Base-by-base conservation (phyloP, 805 yeast genomes). In the Sungouiozyma ichnusensis region DNA sequence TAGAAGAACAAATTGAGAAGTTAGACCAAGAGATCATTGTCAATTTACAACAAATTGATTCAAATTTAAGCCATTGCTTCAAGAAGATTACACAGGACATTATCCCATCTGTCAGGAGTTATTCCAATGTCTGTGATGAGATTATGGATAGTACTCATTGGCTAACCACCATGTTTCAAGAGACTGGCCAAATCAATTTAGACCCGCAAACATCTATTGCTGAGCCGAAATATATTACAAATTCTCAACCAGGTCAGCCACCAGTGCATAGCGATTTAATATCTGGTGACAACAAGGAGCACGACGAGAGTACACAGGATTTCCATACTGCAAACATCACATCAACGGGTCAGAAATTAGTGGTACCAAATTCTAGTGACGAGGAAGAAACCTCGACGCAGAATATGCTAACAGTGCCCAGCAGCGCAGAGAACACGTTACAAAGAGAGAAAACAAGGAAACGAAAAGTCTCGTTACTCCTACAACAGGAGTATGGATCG, bases 21-120 rank as follows among this genome's bases (percentile, higher is more conserved):
- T 59, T 85, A 36, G 94, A 86, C 53, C 94, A 83, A 57, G 82
- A 79, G 54, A 82, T 85, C 35, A 85, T 94, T 0, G 59, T 81
- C 41, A 75, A 79, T 4, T 63, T 87, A 38, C 95, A 85, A 58
- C 80, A 79, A 38, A 83, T 87, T 18, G 95, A 86, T 62, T 72
- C 77, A 38, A 81, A 85, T 53, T 69, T 86, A 39, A 73, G 81
- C 11, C 67, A 72, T 36, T 76, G 88, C 16, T 85, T 82, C 56
- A 71, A 77, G 37, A 71, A 79, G 29, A 76, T 87, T 19, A 77
- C 77, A 38, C 81, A 81, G 46, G 71, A 72, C 35, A 70, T 86
- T 24, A 67, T 84, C 27, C 95, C 95, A 2, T 67, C 75, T 11
- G 71, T 86, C 17, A 72, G 75, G 47, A 66, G 69, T 36, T 85